These are phyloP conservation scores for Fusarium humuli DNA, from an alignment of 2,329 filamentous ascomycete species.

Conservation along the genomic window DNA sequence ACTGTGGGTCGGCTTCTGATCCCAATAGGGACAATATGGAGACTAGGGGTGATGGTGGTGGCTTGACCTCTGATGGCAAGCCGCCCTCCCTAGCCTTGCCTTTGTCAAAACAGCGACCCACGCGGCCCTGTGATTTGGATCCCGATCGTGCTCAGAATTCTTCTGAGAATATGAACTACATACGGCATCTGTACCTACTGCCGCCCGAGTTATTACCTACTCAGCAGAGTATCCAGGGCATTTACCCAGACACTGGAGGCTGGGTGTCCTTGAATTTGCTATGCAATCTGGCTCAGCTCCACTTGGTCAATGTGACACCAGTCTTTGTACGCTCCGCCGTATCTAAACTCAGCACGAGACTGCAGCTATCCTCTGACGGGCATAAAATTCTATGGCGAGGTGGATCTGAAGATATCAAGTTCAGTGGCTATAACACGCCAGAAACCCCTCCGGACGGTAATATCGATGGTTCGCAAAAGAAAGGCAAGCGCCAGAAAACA, in stretches of 20 bases:
- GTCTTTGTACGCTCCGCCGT: constrained; percentile 81
- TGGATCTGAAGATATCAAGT: constrained; percentile 70
- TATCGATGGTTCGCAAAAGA: constrained; percentile 57
- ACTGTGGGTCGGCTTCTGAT: constrained; percentile 58
- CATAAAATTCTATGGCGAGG: constrained; percentile 84
- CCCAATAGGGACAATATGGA: constrained; percentile 62
- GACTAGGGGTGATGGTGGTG: constrained; percentile 53
- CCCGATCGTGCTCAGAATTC: constrained; percentile 79
- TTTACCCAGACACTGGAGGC: constrained; percentile 72
- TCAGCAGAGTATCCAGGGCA: constrained; percentile 56
- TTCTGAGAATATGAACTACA: constrained; percentile 82
- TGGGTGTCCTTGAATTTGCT: constrained; percentile 88
- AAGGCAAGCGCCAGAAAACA: constrained; percentile 60
- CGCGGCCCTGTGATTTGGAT: constrained; percentile 80
- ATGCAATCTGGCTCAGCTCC: constrained; percentile 83
- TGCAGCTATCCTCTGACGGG: constrained; percentile 82
- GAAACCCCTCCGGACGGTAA: constrained; percentile 62
- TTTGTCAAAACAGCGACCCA: constrained; percentile 78
- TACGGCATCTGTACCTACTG: constrained; percentile 77
- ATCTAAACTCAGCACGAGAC: constrained; percentile 74
- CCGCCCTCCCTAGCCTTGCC: constrained; percentile 55
- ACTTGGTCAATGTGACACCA: constrained; percentile 84
- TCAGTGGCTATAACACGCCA: constrained; percentile 65
- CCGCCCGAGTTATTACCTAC: constrained; percentile 66
- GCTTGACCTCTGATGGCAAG: constrained; percentile 50